Percentiles rank a stretch among this genome's conserved stretches.
Evolutionary conservation across 2,329 filamentous ascomycete genomes (phyloP).

Genomic region (Hysterium pulicare): DNA sequence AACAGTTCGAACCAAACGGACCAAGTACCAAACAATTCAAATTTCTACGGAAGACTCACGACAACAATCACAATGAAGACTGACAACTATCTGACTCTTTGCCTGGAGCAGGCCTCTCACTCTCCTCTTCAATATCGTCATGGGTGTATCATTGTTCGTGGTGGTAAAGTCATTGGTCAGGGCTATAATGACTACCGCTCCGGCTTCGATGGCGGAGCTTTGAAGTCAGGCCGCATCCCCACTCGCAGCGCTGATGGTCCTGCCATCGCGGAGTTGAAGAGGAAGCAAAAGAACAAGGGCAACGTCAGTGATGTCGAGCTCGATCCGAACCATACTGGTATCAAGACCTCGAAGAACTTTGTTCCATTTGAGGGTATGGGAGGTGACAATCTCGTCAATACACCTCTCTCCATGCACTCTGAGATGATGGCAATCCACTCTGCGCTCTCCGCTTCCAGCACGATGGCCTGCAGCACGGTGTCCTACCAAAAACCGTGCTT

Average conservation of each 20-base stretch:
- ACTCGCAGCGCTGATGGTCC: conserved; percentile 30
- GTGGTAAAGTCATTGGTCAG: conserved; percentile 52
- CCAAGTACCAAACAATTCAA: no score
- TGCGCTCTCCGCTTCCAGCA: conserved; percentile 46
- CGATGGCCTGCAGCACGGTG: conserved; percentile 41
- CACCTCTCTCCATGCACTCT: conserved; percentile 50
- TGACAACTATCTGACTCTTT: conserved; percentile 50
- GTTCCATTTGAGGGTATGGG: conserved; percentile 38
- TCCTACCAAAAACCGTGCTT: conserved; percentile 50
- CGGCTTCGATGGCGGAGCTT: conserved; percentile 49
- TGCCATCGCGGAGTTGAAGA: conserved; percentile 39
- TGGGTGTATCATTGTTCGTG: conserved; percentile 50
- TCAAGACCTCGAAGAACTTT: conserved; percentile 28
- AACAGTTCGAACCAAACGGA: no score
- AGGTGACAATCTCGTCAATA: conserved; percentile 40
- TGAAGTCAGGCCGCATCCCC: conserved; percentile 45
- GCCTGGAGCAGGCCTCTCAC: conserved; percentile 50
- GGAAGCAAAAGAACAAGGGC: conserved; percentile 29
- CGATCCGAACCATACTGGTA: not conserved
- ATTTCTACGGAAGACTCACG: no score
- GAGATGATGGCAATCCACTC: conserved; percentile 57
- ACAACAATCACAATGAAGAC: conserved; percentile 38
- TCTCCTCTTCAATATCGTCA: conserved; percentile 52
- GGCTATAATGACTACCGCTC: conserved; percentile 51
- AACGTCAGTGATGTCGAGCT: conserved; percentile 9